These are phyloP conservation scores for Alliaria petiolata DNA, from an alignment of 345 rosid species.

Conservation along the genomic window DNA sequence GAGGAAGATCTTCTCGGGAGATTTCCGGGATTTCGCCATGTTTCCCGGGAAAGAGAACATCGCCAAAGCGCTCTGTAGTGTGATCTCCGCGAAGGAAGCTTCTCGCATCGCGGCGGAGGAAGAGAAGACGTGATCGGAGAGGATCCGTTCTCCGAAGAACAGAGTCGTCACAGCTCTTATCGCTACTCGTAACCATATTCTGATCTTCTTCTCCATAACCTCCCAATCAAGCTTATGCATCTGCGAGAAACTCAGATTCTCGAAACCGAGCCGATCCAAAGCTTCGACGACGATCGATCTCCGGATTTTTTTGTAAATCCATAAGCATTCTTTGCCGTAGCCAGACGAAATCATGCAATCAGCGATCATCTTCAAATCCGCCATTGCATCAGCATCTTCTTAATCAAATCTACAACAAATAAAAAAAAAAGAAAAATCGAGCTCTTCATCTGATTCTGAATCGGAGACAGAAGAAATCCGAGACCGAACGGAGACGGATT, in stretches of 20 bases:
- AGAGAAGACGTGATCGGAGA: conserved; percentile 58
- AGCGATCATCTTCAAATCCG: conserved; percentile 53
- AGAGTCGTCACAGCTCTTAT: conserved; percentile 43
- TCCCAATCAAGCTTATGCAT: conserved; percentile 61
- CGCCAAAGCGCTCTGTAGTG: conserved; percentile 42
- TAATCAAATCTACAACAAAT: background rate
- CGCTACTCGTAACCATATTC: conserved; percentile 40
- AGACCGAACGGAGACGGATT: conserved; percentile 46
- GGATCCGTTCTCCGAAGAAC: conserved; percentile 54
- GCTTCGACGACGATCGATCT: conserved; percentile 57
- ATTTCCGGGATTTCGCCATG: conserved; percentile 47
- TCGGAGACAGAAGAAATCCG: conserved; percentile 13
- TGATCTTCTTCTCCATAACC: conserved; percentile 46
- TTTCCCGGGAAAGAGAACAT: conserved; percentile 58
- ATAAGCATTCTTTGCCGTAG: conserved; percentile 57
- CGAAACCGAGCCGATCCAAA: conserved; percentile 46
- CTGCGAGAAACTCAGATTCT: conserved; percentile 37
- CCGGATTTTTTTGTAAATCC: conserved; percentile 46
- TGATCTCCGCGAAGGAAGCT: conserved; percentile 49
- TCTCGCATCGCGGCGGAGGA: conserved; percentile 39
- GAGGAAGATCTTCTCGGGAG: conserved; percentile 72
- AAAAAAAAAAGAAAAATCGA: no score
- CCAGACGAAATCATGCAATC: conserved; percentile 69
- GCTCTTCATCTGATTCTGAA: conserved; percentile 17
- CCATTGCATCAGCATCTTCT: conserved; percentile 28